Percentiles rank a stretch among this genome's conserved stretches.
Conservation (phyloP, 805 yeast genomes). For the Metschnikowia dekortorum region DNA sequence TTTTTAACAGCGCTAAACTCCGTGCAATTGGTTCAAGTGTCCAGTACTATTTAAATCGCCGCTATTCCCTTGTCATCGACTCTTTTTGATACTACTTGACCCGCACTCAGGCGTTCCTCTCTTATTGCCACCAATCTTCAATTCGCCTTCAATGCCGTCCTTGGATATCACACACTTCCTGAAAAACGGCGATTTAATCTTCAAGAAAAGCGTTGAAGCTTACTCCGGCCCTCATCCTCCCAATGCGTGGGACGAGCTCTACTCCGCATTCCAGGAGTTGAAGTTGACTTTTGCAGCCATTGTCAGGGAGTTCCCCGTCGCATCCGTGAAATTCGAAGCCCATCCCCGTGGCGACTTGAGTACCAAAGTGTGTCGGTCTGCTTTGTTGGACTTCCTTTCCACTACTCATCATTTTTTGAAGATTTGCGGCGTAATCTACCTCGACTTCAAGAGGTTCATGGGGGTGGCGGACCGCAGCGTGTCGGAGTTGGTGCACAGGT, state of each 20-base stretch:
- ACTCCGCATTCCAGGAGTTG: conserved; percentile 4
- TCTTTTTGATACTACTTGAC: too few relatives aligned
- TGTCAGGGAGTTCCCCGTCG: conserved; percentile 5
- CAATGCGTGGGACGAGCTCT: conserved; percentile 4
- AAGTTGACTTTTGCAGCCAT: conserved; percentile 7
- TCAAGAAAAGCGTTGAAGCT: conserved; percentile 7
- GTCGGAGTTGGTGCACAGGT: conserved; percentile 1
- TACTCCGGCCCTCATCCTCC: conserved; percentile 1
- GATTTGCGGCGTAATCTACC: conserved; percentile 7
- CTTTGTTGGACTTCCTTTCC: conserved; percentile 7
- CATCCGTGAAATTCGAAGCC: not conserved
- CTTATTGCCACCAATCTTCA: not conserved
- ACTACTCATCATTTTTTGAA: conserved; percentile 7
- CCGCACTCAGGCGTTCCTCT: too few relatives aligned
- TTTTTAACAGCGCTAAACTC: too few relatives aligned
- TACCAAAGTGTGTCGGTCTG: conserved; percentile 4
- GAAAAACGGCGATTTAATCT: conserved; percentile 7
- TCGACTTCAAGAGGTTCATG: conserved; percentile 6
- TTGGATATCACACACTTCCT: not conserved
- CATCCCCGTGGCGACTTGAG: conserved; percentile 4
- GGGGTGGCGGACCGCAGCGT: conserved; percentile 4
- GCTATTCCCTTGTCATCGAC: too few relatives aligned
- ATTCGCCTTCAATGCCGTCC: not conserved
- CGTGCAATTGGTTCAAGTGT: too few relatives aligned
- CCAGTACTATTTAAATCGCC: too few relatives aligned